Evolutionary conservation across 202 grass and related monocot genomes (phyloP).

Genomic region (Carex sylvatica): DNA sequence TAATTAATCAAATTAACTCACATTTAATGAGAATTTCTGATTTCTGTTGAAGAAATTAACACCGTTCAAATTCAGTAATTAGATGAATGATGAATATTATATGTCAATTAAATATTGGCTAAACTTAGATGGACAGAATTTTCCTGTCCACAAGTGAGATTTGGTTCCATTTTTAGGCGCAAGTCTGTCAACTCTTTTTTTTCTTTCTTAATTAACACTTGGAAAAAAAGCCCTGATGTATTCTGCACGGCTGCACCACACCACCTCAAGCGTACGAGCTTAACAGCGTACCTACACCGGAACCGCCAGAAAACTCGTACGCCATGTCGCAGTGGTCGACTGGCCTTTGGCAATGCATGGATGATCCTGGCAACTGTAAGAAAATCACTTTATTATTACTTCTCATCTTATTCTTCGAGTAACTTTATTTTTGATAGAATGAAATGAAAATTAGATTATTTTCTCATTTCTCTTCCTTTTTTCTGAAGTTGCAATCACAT

Average conservation of each 20-base stretch:
- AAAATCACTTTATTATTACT: not conserved
- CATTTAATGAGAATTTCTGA: too few relatives aligned
- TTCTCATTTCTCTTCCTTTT: not conserved
- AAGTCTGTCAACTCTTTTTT: not conserved
- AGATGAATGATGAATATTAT: too few relatives aligned
- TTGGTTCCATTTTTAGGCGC: too few relatives aligned
- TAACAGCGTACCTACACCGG: not conserved
- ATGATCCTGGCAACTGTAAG: conserved; percentile 92
- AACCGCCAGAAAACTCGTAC: conserved; percentile 10
- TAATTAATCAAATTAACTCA: too few relatives aligned
- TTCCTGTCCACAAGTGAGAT: too few relatives aligned
- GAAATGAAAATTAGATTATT: not conserved
- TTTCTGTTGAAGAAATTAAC: too few relatives aligned
- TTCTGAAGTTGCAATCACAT: conserved; percentile 63
- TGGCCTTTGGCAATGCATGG: conserved; percentile 93
- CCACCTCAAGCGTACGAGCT: conserved; percentile 40
- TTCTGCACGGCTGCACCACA: conserved; percentile 29
- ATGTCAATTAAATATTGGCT: too few relatives aligned
- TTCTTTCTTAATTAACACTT: not conserved
- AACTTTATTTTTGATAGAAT: not conserved
- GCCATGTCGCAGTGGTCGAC: conserved; percentile 61
- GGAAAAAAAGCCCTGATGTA: conserved; percentile 38
- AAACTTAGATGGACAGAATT: too few relatives aligned
- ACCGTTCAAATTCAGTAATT: too few relatives aligned
- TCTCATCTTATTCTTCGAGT: not conserved